Evolutionary conservation across 2,329 filamentous ascomycete species (phyloP), one percentile per base, ranked within the genome.

Genomic region (Diaporthe destruens): DNA sequence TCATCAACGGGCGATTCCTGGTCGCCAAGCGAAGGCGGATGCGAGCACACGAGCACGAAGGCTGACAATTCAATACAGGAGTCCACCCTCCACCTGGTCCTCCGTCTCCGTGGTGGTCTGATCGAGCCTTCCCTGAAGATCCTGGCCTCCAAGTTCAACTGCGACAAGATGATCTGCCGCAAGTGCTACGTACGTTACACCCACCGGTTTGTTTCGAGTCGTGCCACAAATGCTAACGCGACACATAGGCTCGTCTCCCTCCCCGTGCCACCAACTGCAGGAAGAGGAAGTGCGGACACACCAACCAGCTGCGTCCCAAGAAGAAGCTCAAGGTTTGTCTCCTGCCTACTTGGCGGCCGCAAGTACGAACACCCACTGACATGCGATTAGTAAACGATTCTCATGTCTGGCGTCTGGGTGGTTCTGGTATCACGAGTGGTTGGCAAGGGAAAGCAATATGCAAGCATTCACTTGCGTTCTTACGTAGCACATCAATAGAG

Each of bases 161-260:
- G 96, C 93, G 96, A 98, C 80, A 98, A 98, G 93, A 96, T 96
- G 93, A 98, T 98, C 88, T 98, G 96, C 94, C 96, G 96, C 91
- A 98, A 99, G 94, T 99, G 96, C 93, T 98, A 98, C 88, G 94
- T 96, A 92, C 81, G 93, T 92, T 72, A 1, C 59, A 74, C 63
- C 66, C 55, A 39, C 42, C 42, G 18, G 23, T 32, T 11, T 16
- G 47, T 51, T n/a, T 51, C 11, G 47, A 51, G 47, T 51, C 9
- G 47, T 51, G 29, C 12, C 44, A 23, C 61, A 72, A 47, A 54
- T 69, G 76, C 76, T 80, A 77, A 80, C 72, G 44, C 47, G 70
- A 44, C 5, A 4, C 29, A 73, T 59, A 90, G 88, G 90, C 90
- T 76, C 95, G 96, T 86, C 95, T 98, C 77, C 96, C 96, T 79